Evolutionary conservation across 1,284 basidiomycete genomes (phyloP), one percentile per base, ranked within the genome.

Genomic region (Rhizopogon parksii): DNA sequence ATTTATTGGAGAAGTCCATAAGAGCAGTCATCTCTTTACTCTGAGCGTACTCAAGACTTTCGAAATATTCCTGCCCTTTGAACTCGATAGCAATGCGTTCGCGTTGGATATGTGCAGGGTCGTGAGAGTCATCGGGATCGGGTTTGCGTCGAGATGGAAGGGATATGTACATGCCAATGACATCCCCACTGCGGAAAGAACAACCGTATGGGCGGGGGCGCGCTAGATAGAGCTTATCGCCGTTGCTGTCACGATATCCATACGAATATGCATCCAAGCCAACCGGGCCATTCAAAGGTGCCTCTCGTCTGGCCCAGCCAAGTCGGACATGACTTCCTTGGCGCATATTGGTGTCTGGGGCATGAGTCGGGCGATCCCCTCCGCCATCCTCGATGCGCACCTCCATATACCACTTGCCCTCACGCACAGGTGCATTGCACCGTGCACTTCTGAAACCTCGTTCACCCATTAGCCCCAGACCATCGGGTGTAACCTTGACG

Each of bases 51-150:
- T 99, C 95, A 57, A 93, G 77, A 56, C 85, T 86, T 69, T 99
- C 96, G 66, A 97, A 98, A 66, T 96, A 95, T 56, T 92, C 85
- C 68, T 95, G 92, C n/a, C 90, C 91, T 68, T 95, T 95, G 73
- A 93, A 92, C 52, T 91, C 87, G 63, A 99, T 95, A 2, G 95
- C 83, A 50, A 95, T 88, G 47, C 94, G 86, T 66, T 91, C 88
- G 48, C 94, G 82, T 58, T 85, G 82, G 54, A 95, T 71, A 58
- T 83, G 82, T 1, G 85, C 86, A 0, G 86, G 82, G 63, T 95
- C 90, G 60, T 80, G 68, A 2, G 77, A 74, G 59, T 87, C 82
- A 40, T 78, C 73, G 40, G 69, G 70, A 58, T 78, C 70, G 5
- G 81, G 75, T 57, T 74, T 64, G 34, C 78, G 75, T 36, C 78